Conservation (phyloP, 495 filamentous ascomycete species). For the Podospora pseudocomata region DNA sequence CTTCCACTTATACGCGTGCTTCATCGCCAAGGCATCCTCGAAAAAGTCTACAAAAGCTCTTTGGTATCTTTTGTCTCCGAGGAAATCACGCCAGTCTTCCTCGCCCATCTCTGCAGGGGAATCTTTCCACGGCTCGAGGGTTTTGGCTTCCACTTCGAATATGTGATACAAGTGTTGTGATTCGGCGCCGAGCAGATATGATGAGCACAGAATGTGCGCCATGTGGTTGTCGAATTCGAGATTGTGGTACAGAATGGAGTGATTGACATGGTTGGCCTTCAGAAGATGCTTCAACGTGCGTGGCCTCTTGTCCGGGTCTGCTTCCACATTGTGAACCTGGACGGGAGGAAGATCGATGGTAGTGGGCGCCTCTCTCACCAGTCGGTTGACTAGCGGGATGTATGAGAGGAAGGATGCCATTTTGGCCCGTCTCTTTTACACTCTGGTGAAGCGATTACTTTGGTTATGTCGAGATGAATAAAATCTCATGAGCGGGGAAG, state of each 20-base stretch:
- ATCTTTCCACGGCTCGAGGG: slow-evolving; percentile 76
- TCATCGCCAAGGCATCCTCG: slow-evolving; percentile 75
- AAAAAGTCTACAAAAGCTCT: slow-evolving; percentile 89
- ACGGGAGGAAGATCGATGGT: slow-evolving; percentile 66
- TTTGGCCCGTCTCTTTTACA: neutral
- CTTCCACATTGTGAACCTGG: slow-evolving; percentile 73
- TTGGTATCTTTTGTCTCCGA: slow-evolving; percentile 77
- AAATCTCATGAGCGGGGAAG: neutral
- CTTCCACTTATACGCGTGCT: slow-evolving; percentile 79
- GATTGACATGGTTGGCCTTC: slow-evolving; percentile 84
- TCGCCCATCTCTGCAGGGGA: slow-evolving; percentile 77
- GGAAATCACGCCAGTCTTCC: slow-evolving; percentile 80
- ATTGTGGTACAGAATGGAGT: slow-evolving; percentile 76
- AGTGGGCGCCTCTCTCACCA: slow-evolving; percentile 33
- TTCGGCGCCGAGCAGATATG: slow-evolving; percentile 77
- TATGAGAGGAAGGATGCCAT: slow-evolving; percentile 49
- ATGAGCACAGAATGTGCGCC: slow-evolving; percentile 78
- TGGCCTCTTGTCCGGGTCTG: slow-evolving; percentile 68
- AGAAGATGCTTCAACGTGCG: slow-evolving; percentile 86
- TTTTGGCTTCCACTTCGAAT: slow-evolving; percentile 70
- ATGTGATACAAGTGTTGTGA: slow-evolving; percentile 66
- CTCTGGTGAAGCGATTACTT: neutral
- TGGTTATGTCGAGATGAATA: neutral
- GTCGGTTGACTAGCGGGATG: slow-evolving; percentile 45
- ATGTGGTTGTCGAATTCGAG: slow-evolving; percentile 83